Evolutionary conservation across 805 yeast genomes (phyloP).

Genomic region (Metschnikowia lunata): DNA sequence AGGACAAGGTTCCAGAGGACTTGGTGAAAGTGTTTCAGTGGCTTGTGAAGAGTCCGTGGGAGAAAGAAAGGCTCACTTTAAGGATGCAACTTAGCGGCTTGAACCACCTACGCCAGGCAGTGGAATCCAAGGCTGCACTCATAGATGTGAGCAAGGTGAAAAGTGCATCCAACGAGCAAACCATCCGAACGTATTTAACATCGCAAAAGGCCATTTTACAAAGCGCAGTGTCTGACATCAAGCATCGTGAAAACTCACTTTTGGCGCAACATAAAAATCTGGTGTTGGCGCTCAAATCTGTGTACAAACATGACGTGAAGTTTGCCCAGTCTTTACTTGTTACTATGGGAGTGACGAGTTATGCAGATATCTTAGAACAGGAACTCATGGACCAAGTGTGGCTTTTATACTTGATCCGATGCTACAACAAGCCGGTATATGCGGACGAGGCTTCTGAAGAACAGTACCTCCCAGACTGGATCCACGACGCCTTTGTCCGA

Average conservation of each 20-base stretch:
- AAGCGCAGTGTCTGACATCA: conserved; percentile 41
- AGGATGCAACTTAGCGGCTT: conserved; percentile 62
- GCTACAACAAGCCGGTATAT: conserved; percentile 42
- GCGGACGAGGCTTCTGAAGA: conserved; percentile 25
- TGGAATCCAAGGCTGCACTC: conserved; percentile 45
- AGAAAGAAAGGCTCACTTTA: conserved; percentile 35
- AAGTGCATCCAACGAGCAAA: conserved; percentile 9
- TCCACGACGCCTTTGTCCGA: conserved; percentile 35
- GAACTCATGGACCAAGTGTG: conserved; percentile 55
- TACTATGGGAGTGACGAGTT: conserved; percentile 52
- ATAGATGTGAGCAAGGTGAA: conserved; percentile 24
- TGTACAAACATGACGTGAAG: conserved; percentile 50
- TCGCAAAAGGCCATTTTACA: conserved; percentile 49
- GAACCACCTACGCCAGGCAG: conserved; percentile 47
- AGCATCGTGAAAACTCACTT: conserved; percentile 42
- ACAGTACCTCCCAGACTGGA: conserved; percentile 49
- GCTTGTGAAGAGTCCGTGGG: conserved; percentile 48
- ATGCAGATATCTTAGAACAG: conserved; percentile 46
- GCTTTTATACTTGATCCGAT: conserved; percentile 60
- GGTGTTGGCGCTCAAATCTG: conserved; percentile 52
- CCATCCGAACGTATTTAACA: conserved; percentile 43
- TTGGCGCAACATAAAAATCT: conserved; percentile 40
- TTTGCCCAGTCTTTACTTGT: conserved; percentile 53
- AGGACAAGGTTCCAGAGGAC: conserved; percentile 35
- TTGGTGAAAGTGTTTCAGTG: conserved; percentile 52